Evolutionary conservation across 192 early-diverging fungal genomes (phyloP).

Genomic region (Oehlia diaphana): DNA sequence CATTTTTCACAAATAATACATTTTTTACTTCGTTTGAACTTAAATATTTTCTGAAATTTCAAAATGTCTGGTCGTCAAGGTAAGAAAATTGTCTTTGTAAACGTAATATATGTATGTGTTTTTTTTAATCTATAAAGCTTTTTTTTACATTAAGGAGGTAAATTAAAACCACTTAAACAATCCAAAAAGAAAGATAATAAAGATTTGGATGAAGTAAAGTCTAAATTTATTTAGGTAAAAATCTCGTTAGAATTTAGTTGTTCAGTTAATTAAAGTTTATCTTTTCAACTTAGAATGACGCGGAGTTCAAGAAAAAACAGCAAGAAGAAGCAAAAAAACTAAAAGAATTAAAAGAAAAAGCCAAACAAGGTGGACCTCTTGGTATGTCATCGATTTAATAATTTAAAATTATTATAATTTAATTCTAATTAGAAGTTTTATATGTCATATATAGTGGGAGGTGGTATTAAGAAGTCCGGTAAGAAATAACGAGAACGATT

Average conservation of each 20-base stretch:
- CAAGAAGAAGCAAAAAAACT: constrained; percentile 71
- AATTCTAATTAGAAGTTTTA: not conserved
- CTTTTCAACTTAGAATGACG: constrained; percentile 46
- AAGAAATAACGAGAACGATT: constrained; percentile 49
- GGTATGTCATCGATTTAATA: constrained; percentile 35
- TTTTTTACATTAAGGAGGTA: constrained; percentile 56
- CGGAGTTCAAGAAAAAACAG: constrained; percentile 74
- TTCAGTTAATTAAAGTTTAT: not conserved
- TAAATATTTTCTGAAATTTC: no score
- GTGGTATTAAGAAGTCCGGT: constrained; percentile 71
- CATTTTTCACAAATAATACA: no score
- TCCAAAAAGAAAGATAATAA: constrained; percentile 55
- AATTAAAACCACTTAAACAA: constrained; percentile 81
- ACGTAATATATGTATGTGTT: not conserved
- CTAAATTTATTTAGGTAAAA: not conserved
- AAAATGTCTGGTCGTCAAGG: constrained; percentile 23
- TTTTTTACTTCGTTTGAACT: no score
- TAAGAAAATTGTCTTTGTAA: not conserved
- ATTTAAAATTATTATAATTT: not conserved
- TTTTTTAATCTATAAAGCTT: not conserved
- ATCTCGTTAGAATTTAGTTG: not conserved
- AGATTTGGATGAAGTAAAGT: constrained; percentile 57
- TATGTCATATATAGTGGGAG: constrained; percentile 35
- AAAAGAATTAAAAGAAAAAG: constrained; percentile 66
- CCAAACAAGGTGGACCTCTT: constrained; percentile 54